These are phyloP conservation scores for Ogataea trehaloabstinens DNA, from an alignment of 805 yeast genomes.

Conservation along the genomic window DNA sequence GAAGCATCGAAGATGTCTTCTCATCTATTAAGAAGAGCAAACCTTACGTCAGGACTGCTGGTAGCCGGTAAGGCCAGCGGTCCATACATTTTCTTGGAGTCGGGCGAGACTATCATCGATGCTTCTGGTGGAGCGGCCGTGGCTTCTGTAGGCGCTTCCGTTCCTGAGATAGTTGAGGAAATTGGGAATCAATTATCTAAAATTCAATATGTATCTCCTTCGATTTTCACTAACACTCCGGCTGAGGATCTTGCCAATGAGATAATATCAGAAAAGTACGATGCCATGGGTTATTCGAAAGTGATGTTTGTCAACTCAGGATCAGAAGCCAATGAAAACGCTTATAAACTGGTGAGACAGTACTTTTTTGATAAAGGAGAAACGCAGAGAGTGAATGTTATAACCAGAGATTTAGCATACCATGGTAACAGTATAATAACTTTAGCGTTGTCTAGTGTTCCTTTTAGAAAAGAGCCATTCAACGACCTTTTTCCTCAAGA, in stretches of 20 bases:
- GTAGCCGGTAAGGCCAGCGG: constrained; percentile 3
- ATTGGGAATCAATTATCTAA: not conserved
- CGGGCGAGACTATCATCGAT: constrained; percentile 3
- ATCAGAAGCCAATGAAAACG: constrained; percentile 79
- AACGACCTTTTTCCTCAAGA: constrained; percentile 26
- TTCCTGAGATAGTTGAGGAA: constrained; percentile 4
- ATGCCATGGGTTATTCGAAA: constrained; percentile 3
- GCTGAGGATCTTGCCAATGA: constrained; percentile 5
- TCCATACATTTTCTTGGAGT: constrained; percentile 2
- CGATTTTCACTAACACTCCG: constrained; percentile 4
- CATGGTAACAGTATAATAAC: constrained; percentile 52
- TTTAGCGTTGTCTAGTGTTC: constrained; percentile 37
- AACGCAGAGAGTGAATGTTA: constrained; percentile 38
- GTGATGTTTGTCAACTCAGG: constrained; percentile 54
- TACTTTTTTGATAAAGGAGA: constrained; percentile 43
- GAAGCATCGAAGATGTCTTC: no score
- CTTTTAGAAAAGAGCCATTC: constrained; percentile 34
- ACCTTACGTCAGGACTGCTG: not conserved
- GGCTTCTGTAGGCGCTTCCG: constrained; percentile 5
- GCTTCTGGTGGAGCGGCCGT: constrained; percentile 9
- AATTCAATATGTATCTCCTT: constrained; percentile 5
- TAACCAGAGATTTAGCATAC: constrained; percentile 44
- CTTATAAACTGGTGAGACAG: constrained; percentile 63
- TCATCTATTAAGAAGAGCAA: constrained; percentile 1
- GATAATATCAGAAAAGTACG: constrained; percentile 1